Percentiles rank a stretch among this genome's conserved stretches.
Evolutionary conservation across 768 basidiomycete genomes (phyloP).

Genomic region (Termitomyces sp.): DNA sequence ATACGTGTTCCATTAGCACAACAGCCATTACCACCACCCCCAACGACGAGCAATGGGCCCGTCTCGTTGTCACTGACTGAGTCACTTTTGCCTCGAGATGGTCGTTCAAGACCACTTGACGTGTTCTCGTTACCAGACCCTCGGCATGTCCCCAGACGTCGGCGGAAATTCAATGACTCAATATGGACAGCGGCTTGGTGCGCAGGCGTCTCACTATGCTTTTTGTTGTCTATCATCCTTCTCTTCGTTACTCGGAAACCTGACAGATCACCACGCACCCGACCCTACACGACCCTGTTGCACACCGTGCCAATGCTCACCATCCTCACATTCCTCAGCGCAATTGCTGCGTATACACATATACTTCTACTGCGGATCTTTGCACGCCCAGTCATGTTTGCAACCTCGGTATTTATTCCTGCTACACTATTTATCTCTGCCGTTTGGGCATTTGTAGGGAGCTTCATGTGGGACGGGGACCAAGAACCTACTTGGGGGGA

Average conservation of each 20-base stretch:
- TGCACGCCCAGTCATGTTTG: conserved; percentile 79
- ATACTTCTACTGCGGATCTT: conserved; percentile 76
- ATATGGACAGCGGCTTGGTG: conserved; percentile 70
- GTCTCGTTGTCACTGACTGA: conserved; percentile 72
- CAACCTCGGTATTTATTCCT: conserved; percentile 74
- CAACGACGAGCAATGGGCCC: conserved; percentile 30
- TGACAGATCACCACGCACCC: conserved; percentile 28
- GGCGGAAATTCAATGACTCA: conserved; percentile 72
- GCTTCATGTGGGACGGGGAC: conserved; percentile 57
- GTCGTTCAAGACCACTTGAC: conserved; percentile 56
- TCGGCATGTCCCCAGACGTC: conserved; percentile 55
- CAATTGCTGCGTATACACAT: conserved; percentile 67
- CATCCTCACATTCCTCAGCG: conserved; percentile 68
- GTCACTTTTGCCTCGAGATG: conserved; percentile 75
- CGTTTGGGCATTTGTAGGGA: conserved; percentile 78
- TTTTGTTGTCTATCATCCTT: conserved; percentile 61
- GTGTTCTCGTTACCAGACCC: conserved; percentile 79
- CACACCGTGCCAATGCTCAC: conserved; percentile 77
- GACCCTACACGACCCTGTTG: conserved; percentile 69
- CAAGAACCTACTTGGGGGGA: conserved; percentile 75
- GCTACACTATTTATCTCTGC: conserved; percentile 70
- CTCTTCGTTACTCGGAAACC: conserved; percentile 56
- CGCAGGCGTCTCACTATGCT: conserved; percentile 51
- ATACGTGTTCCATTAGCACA: conserved; percentile 25
- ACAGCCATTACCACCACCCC: conserved; percentile 38